Evolutionary conservation across 257 asterid genomes (phyloP), one percentile per base, ranked within the genome.

Genomic region (Gentiana straminea): DNA sequence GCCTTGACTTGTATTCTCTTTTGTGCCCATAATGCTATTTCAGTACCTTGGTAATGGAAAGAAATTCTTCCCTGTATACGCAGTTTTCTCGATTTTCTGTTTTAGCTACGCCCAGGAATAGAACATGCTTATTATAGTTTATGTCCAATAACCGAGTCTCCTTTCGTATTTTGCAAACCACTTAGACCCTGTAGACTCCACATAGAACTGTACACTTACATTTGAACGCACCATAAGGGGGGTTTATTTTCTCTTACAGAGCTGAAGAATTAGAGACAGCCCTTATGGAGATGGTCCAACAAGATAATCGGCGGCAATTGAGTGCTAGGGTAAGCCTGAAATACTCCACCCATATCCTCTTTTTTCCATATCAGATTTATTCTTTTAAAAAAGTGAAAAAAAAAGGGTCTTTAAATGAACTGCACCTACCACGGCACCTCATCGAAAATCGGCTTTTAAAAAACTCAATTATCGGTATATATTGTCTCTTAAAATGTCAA

Each of bases 231-330:
- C n/a, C 59, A 46, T 67, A 37, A 63, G 35, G 35, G 51, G 33
- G 65, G 15, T 49, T 36, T 33, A 43, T 54, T 63, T 54, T 69
- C 61, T 58, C 68, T 45, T 65, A 41, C 75, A 85, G 97, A 79
- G 86, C 89, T 52, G 97, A 89, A 70, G 97, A 89, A 69, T 70
- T 89, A 77, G 97, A 89, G 80, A 76, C 89, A 15, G 97, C 97
- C 37, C 79, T 89, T 35, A 73, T 89, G 94, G 97, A 89, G 78
- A 74, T 85, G 70, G 97, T 81, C 71, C 59, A 73, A 68, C 81
- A 81, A 72, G 97, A 89, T 71, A 86, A 89, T 68, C 77, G 94
- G 56, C 86, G 89, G 68, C 83, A 86, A 75, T 64, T 89, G 65
- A 79, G 82, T 70, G 94, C 94, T 49, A 80, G 84, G 90, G 97